Conservation (phyloP, 2,329 filamentous ascomycete species). For the Epichloe glyceriae region DNA sequence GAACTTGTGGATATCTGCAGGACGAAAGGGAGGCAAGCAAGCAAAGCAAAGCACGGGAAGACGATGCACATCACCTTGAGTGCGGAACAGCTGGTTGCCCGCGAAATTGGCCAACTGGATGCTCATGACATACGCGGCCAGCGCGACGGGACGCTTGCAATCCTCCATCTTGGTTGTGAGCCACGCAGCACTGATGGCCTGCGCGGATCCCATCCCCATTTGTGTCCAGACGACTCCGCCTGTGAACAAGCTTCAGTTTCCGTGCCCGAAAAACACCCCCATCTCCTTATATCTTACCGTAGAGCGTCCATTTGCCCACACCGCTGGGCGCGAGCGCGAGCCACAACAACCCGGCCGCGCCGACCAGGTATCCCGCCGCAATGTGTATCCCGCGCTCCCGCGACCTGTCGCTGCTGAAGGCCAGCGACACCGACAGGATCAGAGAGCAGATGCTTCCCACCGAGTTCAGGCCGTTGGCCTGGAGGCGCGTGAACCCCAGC, state of each 20-base stretch:
- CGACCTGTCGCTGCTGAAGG: constrained; percentile 16
- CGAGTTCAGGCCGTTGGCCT: constrained; percentile 18
- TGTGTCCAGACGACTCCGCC: constrained; percentile 19
- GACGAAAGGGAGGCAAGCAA: too few species aligned
- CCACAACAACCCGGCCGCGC: constrained; percentile 15
- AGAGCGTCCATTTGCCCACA: constrained; percentile 15
- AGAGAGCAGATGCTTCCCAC: constrained; percentile 15
- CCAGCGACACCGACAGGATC: constrained; percentile 14
- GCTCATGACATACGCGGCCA: constrained; percentile 20
- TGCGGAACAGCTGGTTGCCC: constrained; percentile 17
- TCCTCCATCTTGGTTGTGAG: constrained; percentile 17
- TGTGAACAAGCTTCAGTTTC: neutral
- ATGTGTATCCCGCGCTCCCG: constrained; percentile 17
- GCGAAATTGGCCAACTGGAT: constrained; percentile 19
- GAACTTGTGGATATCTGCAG: too few species aligned
- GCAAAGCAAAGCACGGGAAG: too few species aligned
- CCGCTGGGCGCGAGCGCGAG: constrained; percentile 13
- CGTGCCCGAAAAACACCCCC: neutral
- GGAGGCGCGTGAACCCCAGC: constrained; percentile 13
- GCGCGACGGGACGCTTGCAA: constrained; percentile 15
- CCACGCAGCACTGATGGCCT: constrained; percentile 19
- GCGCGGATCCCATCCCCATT: constrained; percentile 19
- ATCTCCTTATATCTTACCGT: constrained; percentile 7
- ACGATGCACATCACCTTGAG: constrained; percentile 9
- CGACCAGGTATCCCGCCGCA: constrained; percentile 15